Base-by-base conservation (phyloP, 1,284 basidiomycete genomes). In the Malassezia japonica region DNA sequence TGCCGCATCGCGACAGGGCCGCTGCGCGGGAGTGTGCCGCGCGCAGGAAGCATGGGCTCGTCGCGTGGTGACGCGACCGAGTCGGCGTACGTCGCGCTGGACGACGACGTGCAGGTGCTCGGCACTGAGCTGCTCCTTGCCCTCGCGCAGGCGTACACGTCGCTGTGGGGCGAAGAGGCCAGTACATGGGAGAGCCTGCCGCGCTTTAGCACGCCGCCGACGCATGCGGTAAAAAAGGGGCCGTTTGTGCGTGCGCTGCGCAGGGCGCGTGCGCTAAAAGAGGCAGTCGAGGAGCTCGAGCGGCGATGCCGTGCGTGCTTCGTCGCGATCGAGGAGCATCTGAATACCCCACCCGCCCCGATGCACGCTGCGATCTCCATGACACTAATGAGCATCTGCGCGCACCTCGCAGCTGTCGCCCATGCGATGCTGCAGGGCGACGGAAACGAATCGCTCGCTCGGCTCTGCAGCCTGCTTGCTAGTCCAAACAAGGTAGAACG, bases 331-430 rank as follows among this genome's bases (percentile, higher is more conserved):
- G 37, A 46, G 4, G 36, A 39, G 9, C 51, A 54, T 24, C 28
- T 54, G 25, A 20, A 13, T 3, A 48, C 51, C 4, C 51, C 51
- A 1, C 51, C 51, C 1, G 51, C 51, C 16, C 51, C 51, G 10
- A 54, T 54, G 51, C 46, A 54, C 13, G 46, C 46, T 15, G 34
- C 46, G 16, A 37, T 32, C n/a, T 43, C 28, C 21, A 48, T 48
- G 36, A 37, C 39, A 6, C 15, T 55, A 3, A 24, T 42, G 28
- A 42, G 42, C 10, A 16, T 47, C 12, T 47, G 44, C 31, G 50
- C 50, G 20, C 44, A 44, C 12, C 15, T 53, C 5, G 27, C n/a
- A 12, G 24, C 48, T 5, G 29, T 50, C 16, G 35, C 32, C 31
- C 20, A 28, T 5, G 16, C 31, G 20, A 8, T 44, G n/a, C 10